These are phyloP conservation scores for Bryum argenteum DNA, from an alignment of 225 moss, liverwort and hornwort genomes.

Conservation along the genomic window DNA sequence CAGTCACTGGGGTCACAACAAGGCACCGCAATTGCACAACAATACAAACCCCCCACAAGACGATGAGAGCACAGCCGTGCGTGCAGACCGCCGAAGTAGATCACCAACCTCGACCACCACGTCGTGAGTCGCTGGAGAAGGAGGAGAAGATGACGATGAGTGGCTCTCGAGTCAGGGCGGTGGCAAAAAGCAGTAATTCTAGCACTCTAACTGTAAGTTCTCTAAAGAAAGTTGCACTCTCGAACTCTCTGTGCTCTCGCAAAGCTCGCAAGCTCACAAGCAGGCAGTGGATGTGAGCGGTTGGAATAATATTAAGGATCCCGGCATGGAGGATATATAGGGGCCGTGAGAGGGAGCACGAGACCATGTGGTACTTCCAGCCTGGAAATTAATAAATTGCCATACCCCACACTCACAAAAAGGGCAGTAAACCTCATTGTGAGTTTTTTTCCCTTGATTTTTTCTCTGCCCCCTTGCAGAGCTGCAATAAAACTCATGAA, in stretches of 20 bases:
- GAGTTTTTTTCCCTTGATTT: too few species aligned
- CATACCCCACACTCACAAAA: background rate
- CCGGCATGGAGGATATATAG: constrained; percentile 37
- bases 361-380: constrained; percentile 10
- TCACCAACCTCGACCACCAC: background rate
- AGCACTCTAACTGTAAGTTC: constrained; percentile 9
- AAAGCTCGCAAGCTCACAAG: background rate
- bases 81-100: too few species aligned
- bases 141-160: background rate
- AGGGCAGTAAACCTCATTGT: background rate
- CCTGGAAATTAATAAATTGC: constrained; percentile 10
- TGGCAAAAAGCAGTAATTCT: constrained; percentile 16
- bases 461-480: too few species aligned
- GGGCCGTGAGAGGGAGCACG: constrained; percentile 29
- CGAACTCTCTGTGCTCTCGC: background rate
- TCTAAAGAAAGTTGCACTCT: background rate
- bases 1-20: constrained; percentile 29
- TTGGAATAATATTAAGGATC: constrained; percentile 37
- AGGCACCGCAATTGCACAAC: background rate
- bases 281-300: constrained; percentile 17
- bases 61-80: background rate
- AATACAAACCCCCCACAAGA: background rate
- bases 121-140: background rate
- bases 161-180: background rate
- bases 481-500: too few species aligned